A percentile compares a stretch with the other conserved stretches of the same genome.
Evolutionary conservation across 2,329 filamentous ascomycete genomes (phyloP).

Genomic region (Xylaria digitata): DNA sequence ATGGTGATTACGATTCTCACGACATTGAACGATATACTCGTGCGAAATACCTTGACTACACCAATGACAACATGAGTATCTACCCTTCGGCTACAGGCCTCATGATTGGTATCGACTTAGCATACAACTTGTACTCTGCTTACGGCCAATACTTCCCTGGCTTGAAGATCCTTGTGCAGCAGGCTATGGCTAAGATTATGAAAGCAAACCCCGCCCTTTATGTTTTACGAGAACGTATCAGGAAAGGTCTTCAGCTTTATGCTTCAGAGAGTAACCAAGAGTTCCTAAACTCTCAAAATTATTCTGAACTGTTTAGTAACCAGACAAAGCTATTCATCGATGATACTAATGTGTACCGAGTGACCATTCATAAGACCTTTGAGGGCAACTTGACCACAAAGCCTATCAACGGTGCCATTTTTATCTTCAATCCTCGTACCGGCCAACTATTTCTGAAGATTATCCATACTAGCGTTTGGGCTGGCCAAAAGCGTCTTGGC

Average conservation of each 20-base stretch:
- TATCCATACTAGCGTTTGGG: constrained; percentile 99
- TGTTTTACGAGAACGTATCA: constrained; percentile 95
- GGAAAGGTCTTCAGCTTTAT: constrained; percentile 97
- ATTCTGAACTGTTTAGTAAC: constrained; percentile 98
- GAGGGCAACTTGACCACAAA: constrained; percentile 99
- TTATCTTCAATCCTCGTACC: constrained; percentile 99
- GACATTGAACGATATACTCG: constrained; percentile 98
- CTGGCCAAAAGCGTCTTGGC: constrained; percentile 97
- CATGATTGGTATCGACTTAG: constrained; percentile 97
- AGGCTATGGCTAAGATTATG: constrained; percentile 99
- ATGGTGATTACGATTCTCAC: constrained; percentile 98
- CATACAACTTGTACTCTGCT: constrained; percentile 97
- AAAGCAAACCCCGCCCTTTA: constrained; percentile 98
- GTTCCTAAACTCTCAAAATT: constrained; percentile 99
- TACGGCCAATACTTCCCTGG: constrained; percentile 99
- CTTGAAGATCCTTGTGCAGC: constrained; percentile 92
- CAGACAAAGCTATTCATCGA: constrained; percentile 99
- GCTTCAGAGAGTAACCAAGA: constrained; percentile 99
- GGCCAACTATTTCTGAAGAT: constrained; percentile 99
- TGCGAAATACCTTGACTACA: constrained; percentile 98
- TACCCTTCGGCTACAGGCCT: constrained; percentile 96
- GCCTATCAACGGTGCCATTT: constrained; percentile 98
- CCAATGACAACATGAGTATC: constrained; percentile 97
- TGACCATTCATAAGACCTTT: constrained; percentile 99
- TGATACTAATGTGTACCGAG: constrained; percentile 98